Conservation (phyloP, 257 asterid genomes). For the Fraxinus cuspidata region DNA sequence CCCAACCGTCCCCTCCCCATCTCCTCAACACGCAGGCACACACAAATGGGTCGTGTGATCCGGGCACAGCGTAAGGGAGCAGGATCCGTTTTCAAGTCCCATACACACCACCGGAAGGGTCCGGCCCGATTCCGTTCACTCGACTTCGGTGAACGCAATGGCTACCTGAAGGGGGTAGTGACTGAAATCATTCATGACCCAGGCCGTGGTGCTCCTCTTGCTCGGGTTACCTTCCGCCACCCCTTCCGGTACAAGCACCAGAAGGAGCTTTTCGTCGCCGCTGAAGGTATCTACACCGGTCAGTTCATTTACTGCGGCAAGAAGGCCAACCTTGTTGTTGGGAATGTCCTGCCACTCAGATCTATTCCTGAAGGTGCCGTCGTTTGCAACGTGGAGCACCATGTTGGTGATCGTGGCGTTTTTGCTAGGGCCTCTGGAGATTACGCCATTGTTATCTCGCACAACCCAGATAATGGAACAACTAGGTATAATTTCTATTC, state of each 20-base stretch:
- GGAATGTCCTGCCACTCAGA: constrained; percentile 35
- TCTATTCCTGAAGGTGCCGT: constrained; percentile 37
- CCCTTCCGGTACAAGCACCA: constrained; percentile 34
- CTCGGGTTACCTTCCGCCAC: constrained; percentile 32
- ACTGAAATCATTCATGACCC: constrained; percentile 40
- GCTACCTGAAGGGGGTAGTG: constrained; percentile 33
- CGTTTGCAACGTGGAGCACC: constrained; percentile 35
- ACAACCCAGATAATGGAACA: constrained; percentile 38
- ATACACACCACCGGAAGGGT: constrained; percentile 39
- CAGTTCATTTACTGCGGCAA: constrained; percentile 38
- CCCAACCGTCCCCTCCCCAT: background rate
- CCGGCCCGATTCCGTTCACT: constrained; percentile 35
- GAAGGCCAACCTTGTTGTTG: constrained; percentile 35
- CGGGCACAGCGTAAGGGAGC: constrained; percentile 42
- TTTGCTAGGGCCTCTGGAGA: constrained; percentile 36
- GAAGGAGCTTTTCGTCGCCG: constrained; percentile 30
- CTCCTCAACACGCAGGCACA: background rate
- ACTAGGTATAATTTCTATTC: constrained; percentile 21
- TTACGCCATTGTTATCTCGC: constrained; percentile 37
- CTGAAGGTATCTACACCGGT: constrained; percentile 27
- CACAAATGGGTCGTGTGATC: constrained; percentile 36
- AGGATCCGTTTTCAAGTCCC: constrained; percentile 36
- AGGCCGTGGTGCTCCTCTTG: constrained; percentile 39
- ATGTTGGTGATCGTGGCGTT: constrained; percentile 33
- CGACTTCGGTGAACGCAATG: constrained; percentile 39